A percentile compares a stretch with the other conserved stretches of the same genome.
These are phyloP conservation scores for Trichoderma sp. DNA, from an alignment of 2,329 filamentous ascomycete species.

Conservation along the genomic window DNA sequence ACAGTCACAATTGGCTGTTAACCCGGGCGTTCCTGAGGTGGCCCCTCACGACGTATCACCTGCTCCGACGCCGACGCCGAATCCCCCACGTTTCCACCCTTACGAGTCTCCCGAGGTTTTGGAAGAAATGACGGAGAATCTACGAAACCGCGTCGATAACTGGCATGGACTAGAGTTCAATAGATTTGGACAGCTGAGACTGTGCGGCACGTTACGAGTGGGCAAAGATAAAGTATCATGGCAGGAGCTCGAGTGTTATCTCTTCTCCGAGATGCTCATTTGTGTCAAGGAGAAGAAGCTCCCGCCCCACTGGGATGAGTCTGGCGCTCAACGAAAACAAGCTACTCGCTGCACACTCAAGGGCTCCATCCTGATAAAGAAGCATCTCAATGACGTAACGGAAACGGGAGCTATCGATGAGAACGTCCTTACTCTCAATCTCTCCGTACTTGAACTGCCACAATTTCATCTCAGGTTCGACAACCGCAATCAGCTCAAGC, in stretches of 20 bases:
- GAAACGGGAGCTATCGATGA: slow-evolving; percentile 74
- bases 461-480: slow-evolving; percentile 93
- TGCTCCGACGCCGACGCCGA: slow-evolving; percentile 57
- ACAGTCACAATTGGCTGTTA: slow-evolving; percentile 28
- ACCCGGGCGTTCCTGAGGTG: slow-evolving; percentile 52
- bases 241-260: slow-evolving; percentile 96
- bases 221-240: slow-evolving; percentile 95
- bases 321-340: slow-evolving; percentile 56
- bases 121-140: slow-evolving; percentile 81
- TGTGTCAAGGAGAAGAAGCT: slow-evolving; percentile 97
- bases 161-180: slow-evolving; percentile 96
- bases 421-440: slow-evolving; percentile 80
- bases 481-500: slow-evolving; percentile 78
- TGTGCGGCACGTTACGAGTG: slow-evolving; percentile 87
- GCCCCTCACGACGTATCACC: slow-evolving; percentile 62
- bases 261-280: slow-evolving; percentile 99
- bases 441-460: slow-evolving; percentile 89
- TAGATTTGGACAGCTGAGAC: slow-evolving; percentile 85
- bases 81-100: slow-evolving; percentile 62
- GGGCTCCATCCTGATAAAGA: slow-evolving; percentile 97
- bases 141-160: slow-evolving; percentile 89
- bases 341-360: slow-evolving; percentile 83
- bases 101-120: slow-evolving; percentile 76
- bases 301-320: slow-evolving; percentile 61
- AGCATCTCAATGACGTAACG: slow-evolving; percentile 85